Percentiles rank a stretch among this genome's conserved stretches.
phyloP scores from a whole-genome alignment of 1,284 basidiomycete species.

The Boletellus deceptivus region DNA sequence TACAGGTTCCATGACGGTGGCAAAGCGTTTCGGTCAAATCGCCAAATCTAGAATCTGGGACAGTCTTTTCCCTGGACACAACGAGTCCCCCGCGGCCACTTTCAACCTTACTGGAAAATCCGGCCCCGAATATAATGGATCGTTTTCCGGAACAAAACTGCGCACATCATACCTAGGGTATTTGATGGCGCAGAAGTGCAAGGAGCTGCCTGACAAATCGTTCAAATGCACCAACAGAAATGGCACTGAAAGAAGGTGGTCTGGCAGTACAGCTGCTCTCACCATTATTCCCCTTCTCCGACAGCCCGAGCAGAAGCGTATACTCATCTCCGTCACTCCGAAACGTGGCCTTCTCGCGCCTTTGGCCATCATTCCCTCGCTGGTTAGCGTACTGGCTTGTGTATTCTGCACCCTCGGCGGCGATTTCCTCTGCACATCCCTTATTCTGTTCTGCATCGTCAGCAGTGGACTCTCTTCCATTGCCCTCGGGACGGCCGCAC shows the following conservation, averaged over 20 bases:
- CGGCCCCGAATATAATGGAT: conserved; percentile 25
- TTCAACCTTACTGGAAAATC: conserved; percentile 26
- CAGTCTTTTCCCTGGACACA: conserved; percentile 29
- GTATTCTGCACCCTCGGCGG: conserved; percentile 13
- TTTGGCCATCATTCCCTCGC: conserved; percentile 22
- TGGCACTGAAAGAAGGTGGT: conserved; percentile 11
- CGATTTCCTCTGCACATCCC: conserved; percentile 26
- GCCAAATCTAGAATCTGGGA: conserved; percentile 29
- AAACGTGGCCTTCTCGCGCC: conserved; percentile 1
- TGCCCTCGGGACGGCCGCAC: conserved; percentile 24
- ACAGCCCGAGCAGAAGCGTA: conserved; percentile 1
- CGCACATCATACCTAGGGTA: conserved; percentile 25
- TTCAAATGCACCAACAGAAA: conserved; percentile 8
- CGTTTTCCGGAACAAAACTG: conserved; percentile 26
- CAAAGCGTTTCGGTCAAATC: conserved; percentile 29
- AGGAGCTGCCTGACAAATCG: background rate
- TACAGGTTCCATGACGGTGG: conserved; percentile 29
- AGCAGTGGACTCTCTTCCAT: conserved; percentile 27
- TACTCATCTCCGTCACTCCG: conserved; percentile 4
- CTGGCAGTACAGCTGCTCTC: conserved; percentile 15
- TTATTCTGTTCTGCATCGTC: conserved; percentile 34
- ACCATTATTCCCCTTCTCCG: conserved; percentile 17
- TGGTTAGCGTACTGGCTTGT: conserved; percentile 23
- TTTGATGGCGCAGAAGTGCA: conserved; percentile 10
- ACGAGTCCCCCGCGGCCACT: conserved; percentile 19